These are phyloP conservation scores for Claviceps capensis DNA, from an alignment of 2,329 filamentous ascomycete genomes.

Conservation along the genomic window DNA sequence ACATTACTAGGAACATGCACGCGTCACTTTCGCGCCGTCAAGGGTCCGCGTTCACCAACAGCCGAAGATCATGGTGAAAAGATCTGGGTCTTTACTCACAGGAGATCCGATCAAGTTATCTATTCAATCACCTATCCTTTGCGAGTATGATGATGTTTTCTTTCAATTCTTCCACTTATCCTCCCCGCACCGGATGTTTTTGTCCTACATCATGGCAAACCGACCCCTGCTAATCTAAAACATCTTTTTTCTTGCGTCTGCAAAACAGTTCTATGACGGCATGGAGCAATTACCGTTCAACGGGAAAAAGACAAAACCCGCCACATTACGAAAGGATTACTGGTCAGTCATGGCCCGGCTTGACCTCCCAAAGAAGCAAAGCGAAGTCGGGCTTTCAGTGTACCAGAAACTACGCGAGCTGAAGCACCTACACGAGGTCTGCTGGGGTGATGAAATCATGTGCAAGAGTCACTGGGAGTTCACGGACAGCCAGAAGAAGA, in stretches of 20 bases:
- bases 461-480: conserved; percentile 23
- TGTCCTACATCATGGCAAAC: too few species aligned
- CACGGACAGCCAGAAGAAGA: conserved; percentile 20
- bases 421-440: conserved; percentile 46
- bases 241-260: neutral
- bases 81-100: conserved; percentile 42
- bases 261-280: conserved; percentile 24
- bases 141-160: neutral
- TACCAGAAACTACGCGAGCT: conserved; percentile 54
- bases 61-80: conserved; percentile 38
- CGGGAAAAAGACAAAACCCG: conserved; percentile 52
- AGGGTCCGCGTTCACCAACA: conserved; percentile 2
- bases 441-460: conserved; percentile 39
- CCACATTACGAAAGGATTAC: conserved; percentile 52
- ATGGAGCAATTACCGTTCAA: conserved; percentile 49
- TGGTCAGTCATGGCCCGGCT: conserved; percentile 50
- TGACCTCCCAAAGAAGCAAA: conserved; percentile 38
- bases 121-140: conserved; percentile 28
- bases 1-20: conserved; percentile 27
- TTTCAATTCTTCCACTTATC: neutral
- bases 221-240: neutral
- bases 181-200: neutral
- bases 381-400: conserved; percentile 41
- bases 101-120: conserved; percentile 35
- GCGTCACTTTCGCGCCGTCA: conserved; percentile 19